phyloP scores from a whole-genome alignment of 148 eudicot species.

The Vaccinium darrowii region DNA sequence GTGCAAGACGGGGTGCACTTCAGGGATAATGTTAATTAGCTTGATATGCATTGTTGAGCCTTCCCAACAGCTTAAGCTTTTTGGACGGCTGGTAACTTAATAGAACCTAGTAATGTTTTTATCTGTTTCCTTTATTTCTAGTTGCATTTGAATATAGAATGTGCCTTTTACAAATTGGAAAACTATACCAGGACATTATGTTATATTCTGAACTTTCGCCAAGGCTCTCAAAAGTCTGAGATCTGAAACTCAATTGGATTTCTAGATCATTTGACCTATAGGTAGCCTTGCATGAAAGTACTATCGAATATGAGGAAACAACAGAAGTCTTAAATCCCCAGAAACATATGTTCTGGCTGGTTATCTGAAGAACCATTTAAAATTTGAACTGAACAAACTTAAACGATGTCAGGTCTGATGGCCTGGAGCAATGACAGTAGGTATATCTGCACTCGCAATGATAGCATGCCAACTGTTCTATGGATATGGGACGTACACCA shows the following conservation, averaged over 20 bases:
- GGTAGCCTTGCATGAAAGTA: neutral
- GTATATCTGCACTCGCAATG: conserved; percentile 85
- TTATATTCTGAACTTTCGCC: neutral
- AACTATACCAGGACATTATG: neutral
- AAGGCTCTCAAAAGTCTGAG: neutral
- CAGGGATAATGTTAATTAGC: too few relatives aligned
- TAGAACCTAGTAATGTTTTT: neutral
- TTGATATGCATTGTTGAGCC: too few relatives aligned
- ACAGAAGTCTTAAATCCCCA: neutral
- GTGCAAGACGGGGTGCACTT: too few relatives aligned
- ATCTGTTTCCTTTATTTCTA: neutral
- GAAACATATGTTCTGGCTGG: neutral
- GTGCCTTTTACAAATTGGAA: neutral
- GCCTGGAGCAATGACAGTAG: conserved; percentile 93
- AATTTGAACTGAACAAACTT: conserved; percentile 2
- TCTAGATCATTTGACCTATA: neutral
- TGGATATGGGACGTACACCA: conserved; percentile 91
- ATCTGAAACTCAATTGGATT: neutral
- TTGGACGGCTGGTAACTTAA: too few relatives aligned
- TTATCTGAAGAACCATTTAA: neutral
- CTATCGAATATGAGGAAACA: neutral
- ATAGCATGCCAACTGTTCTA: conserved; percentile 78
- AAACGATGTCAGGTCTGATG: conserved; percentile 64
- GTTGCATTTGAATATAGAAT: neutral
- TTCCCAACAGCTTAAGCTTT: too few relatives aligned